Percentiles rank a stretch among this genome's conserved stretches.
phyloP scores from a whole-genome alignment of 352 stramenopile genomes.

The Pilasporangium apinafurcum region DNA sequence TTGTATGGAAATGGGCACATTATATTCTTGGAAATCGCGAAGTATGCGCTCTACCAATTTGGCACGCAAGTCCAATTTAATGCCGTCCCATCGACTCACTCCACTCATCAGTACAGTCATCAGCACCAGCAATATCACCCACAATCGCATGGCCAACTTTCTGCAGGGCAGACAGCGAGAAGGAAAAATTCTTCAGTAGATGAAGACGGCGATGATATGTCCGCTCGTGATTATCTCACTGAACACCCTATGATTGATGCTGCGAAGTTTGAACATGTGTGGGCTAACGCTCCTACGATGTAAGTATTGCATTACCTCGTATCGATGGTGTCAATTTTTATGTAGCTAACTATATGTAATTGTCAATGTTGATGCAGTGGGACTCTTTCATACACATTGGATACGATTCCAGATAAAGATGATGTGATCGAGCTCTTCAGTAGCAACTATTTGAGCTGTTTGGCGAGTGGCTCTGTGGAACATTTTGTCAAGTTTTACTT shows the following conservation, averaged over 20 bases:
- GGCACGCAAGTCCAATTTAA: slow-evolving; percentile 25
- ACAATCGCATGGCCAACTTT: slow-evolving; percentile 6
- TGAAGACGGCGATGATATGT: slow-evolving; percentile 47
- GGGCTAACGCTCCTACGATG: slow-evolving; percentile 62
- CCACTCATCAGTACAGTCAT: slow-evolving; percentile 4
- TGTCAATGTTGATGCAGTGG: slow-evolving; percentile 21
- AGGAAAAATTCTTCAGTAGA: slow-evolving; percentile 38
- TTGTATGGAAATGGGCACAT: slow-evolving; percentile 82
- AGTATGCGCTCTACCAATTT: slow-evolving; percentile 63
- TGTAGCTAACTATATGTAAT: neutral
- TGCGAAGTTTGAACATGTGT: slow-evolving; percentile 76
- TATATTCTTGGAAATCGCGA: slow-evolving; percentile 78
- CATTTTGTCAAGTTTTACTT: slow-evolving; percentile 87
- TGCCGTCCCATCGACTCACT: slow-evolving; percentile 6
- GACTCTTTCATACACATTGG: slow-evolving; percentile 34
- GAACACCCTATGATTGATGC: slow-evolving; percentile 59
- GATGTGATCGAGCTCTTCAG: slow-evolving; percentile 72
- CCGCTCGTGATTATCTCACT: slow-evolving; percentile 59
- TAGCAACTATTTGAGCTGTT: slow-evolving; percentile 62
- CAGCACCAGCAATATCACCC: slow-evolving; percentile 10
- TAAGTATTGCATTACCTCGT: slow-evolving; percentile 24
- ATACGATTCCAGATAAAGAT: slow-evolving; percentile 62
- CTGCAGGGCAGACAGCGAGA: slow-evolving; percentile 11
- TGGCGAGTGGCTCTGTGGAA: slow-evolving; percentile 69
- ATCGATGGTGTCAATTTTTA: neutral